Evolutionary conservation across 805 yeast species (phyloP).

Genomic region (Sugiyamaella americana): DNA sequence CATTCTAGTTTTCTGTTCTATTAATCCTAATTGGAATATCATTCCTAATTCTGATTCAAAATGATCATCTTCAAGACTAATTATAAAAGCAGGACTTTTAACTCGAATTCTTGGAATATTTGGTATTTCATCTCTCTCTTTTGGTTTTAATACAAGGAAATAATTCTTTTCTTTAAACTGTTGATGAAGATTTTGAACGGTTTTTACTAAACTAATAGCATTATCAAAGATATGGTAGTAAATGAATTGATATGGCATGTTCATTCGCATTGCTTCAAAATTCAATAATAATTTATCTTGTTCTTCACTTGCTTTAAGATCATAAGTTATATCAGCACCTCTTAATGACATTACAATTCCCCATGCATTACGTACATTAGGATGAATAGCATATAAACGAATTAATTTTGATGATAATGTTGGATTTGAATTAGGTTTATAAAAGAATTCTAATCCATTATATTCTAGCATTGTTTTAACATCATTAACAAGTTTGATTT

Average conservation of each 20-base stretch:
- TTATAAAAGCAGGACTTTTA: slow-evolving; percentile 48
- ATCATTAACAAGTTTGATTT: slow-evolving; percentile 41
- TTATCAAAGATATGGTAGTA: slow-evolving; percentile 79
- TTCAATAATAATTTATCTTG: slow-evolving; percentile 24
- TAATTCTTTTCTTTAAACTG: slow-evolving; percentile 27
- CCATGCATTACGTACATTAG: slow-evolving; percentile 38
- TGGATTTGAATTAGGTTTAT: slow-evolving; percentile 28
- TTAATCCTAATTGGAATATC: slow-evolving; percentile 56
- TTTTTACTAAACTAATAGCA: slow-evolving; percentile 58
- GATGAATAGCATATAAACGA: slow-evolving; percentile 46
- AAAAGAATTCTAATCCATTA: slow-evolving; percentile 31
- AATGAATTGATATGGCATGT: slow-evolving; percentile 65
- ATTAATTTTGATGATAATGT: slow-evolving; percentile 32
- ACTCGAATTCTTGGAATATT: slow-evolving; percentile 44
- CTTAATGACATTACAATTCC: slow-evolving; percentile 30
- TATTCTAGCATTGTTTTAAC: slow-evolving; percentile 45
- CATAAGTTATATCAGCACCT: slow-evolving; percentile 21
- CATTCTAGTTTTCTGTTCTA: slow-evolving; percentile 50
- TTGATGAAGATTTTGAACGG: slow-evolving; percentile 47
- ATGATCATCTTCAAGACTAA: slow-evolving; percentile 81
- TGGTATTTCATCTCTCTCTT: slow-evolving; percentile 25
- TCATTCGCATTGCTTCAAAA: slow-evolving; percentile 32
- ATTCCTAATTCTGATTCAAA: slow-evolving; percentile 70
- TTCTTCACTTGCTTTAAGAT: slow-evolving; percentile 9
- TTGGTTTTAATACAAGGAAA: slow-evolving; percentile 23